Base-by-base conservation (phyloP, 768 basidiomycete genomes). In the Tylopilus felleus region DNA sequence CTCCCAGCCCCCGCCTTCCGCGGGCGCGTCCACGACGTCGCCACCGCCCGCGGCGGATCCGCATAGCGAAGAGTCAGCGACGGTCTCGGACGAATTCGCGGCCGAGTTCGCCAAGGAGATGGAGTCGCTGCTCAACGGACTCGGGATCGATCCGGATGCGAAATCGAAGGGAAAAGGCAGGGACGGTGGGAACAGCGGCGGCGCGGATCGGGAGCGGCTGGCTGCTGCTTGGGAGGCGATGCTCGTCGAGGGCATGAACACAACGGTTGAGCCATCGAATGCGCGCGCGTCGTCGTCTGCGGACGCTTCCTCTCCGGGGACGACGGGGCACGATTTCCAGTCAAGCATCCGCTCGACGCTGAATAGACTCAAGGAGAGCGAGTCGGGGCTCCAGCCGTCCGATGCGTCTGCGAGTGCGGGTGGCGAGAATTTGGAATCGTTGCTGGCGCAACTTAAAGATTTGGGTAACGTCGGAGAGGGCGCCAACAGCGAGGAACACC, bases 181-280 rank as follows among this genome's bases (percentile, higher is more conserved):
- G 36, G 36, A 36, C 17, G 36, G 17, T 5, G 36, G 33, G 5
- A 33, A n/a, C n/a, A n/a, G 8, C 29, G 29, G 38, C 38, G 38
- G 10, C 21, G 10, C 39, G 4, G 21, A 40, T 40, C 70, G 72
- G 55, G 73, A 76, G 49, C 67, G 69, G 35, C 71, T 87, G 51
- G 77, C 77, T 52, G 80, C 80, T 7, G 82, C 84, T 27, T 91
- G 84, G 87, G 87, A 90, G 66, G 77, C 79, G 4, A 83, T 89
- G 80, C 70, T 90, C 13, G 69, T 82, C 39, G 82, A 87, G 56
- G 82, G 75, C 4, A 79, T 88, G 79, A 74, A 82, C 12, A 64
- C 63, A 42, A 59, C 60, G 57, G 10, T 42, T 14, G 46, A 35
- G 38, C 66, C 65, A 1, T 22, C 57, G 21, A 6, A 36, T 36